Evolutionary conservation across 192 early-diverging fungal species (phyloP), one percentile per base, ranked within the genome.

Genomic region (Obelidium mucronatum): DNA sequence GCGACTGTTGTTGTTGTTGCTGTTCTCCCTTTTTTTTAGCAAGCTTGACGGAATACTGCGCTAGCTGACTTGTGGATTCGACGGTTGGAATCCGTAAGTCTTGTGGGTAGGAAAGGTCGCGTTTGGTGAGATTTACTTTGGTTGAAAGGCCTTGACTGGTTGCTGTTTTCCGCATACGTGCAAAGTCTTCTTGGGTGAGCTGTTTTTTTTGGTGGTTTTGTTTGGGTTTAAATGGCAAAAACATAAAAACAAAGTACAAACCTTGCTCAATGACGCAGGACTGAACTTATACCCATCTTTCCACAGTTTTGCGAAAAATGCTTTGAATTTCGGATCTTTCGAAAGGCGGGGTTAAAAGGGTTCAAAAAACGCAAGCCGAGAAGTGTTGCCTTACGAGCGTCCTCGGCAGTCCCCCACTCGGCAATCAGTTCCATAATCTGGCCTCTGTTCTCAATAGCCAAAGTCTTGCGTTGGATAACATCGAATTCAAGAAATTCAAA

Each of bases 361-460:
- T 6, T 34, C 31, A 65, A 24, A 22, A 19, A 24, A 3, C 8
- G 19, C 39, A 17, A 60, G 30, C 13, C 22, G 1, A 3, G 58
- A 15, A 28, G 19, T 30, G 35, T 6, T 65, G 26, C 2, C 42
- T 67, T 44, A 72, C 69, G 53, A 36, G 55, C 30, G 24, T n/a
- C 37, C 2, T 33, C 30, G 6, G 53, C 35, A 1, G 56, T 72
- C 2, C 69, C 76, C 76, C 76, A 77, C 3, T 62, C 67, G 3
- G 76, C 65, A 52, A 77, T 71, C 22, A 77, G 54, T 62, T 77
- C 76, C 2, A 77, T n/a, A 30, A 69, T 37, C 51, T 68, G 76
- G 17, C 76, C 76, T 31, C 76, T 26, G 58, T 77, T 77, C 40
- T 77, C 76, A 5, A 40, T 28, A 6, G 67, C 76, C n/a, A 77